phyloP scores from a whole-genome alignment of 345 rosid species.

The Adansonia digitata region DNA sequence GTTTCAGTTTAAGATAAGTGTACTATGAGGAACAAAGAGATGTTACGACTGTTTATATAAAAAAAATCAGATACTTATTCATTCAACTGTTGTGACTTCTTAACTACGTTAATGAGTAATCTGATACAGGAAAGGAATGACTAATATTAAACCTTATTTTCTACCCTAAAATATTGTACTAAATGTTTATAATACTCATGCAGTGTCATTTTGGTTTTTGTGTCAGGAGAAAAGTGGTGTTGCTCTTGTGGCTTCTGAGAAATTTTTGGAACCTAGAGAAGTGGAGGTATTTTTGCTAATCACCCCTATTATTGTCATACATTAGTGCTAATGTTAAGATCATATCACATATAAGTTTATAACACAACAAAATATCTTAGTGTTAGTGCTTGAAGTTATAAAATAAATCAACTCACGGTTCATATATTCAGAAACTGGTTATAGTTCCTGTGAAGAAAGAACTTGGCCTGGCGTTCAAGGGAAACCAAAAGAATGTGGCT shows the following conservation, averaged over 20 bases:
- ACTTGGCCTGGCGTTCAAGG: slow-evolving; percentile 84
- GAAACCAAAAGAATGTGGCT: slow-evolving; percentile 63
- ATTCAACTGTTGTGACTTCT: not conserved
- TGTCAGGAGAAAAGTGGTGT: slow-evolving; percentile 81
- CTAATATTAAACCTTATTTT: not conserved
- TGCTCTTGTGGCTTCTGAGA: slow-evolving; percentile 77
- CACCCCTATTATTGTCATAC: not conserved
- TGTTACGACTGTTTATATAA: not conserved
- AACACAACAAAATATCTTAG: not conserved
- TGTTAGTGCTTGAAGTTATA: not conserved
- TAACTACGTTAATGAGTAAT: not conserved
- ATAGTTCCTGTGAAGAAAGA: slow-evolving; percentile 75
- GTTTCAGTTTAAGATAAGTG: not conserved
- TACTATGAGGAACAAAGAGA: not conserved
- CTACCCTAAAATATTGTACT: not conserved
- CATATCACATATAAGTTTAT: not conserved
- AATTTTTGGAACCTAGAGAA: slow-evolving; percentile 77
- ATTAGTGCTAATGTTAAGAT: not conserved
- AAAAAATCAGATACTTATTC: not conserved
- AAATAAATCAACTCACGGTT: slow-evolving; percentile 3
- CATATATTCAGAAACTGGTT: slow-evolving; percentile 59
- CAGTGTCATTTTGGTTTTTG: not conserved
- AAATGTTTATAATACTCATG: not conserved
- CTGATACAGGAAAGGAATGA: not conserved
- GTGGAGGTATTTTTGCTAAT: slow-evolving; percentile 54